Evolutionary conservation across 495 filamentous ascomycete genomes (phyloP), one percentile per base, ranked within the genome.

Genomic region (Aspergillus affinis): DNA sequence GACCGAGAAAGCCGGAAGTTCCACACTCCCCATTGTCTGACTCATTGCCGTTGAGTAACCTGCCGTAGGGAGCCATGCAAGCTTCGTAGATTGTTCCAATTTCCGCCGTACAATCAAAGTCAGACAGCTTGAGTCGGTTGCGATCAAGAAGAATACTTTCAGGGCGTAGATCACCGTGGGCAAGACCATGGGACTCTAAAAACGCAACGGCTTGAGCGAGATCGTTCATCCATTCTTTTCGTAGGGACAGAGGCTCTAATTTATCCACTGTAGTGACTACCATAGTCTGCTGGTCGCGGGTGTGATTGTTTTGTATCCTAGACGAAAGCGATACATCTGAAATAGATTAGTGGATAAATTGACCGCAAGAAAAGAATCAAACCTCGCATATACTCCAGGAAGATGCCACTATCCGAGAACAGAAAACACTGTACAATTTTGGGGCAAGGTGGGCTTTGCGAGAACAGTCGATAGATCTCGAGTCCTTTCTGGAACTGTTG

Each of bases 311-410:
- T 65, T 71, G 68, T 58, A 69, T 65, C 18, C 70, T 58, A 30
- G 54, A 62, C 32, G 58, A 67, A 56, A 72, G 70, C 36, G 61
- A 65, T 46, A 32, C 48, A 54, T 68, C 68, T 69, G 48, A 36
- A 54, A 1, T 7, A 29, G 30, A 41, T 63, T 29, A 62, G 64
- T 52, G 50, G 26, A 57, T 48, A 57, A 44, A 27, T 61, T n/a
- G 26, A 48, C 21, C 45, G 45, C 19, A 6, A 32, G 59, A 50
- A 54, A n/a, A 46, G 23, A 26, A 12, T 55, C 50, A 48, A 32
- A 75, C 66, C 71, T 73, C 66, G 60, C 69, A 77, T 73, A 36
- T 74, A 75, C 59, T 77, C 73, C 9, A 77, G 69, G 61, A 75
- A 75, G 60, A 74, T 75, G 30, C 72, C 73, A 44, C 69, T 72